Evolutionary conservation across 2,329 filamentous ascomycete genomes (phyloP).

Genomic region (Diaporthe sp.): DNA sequence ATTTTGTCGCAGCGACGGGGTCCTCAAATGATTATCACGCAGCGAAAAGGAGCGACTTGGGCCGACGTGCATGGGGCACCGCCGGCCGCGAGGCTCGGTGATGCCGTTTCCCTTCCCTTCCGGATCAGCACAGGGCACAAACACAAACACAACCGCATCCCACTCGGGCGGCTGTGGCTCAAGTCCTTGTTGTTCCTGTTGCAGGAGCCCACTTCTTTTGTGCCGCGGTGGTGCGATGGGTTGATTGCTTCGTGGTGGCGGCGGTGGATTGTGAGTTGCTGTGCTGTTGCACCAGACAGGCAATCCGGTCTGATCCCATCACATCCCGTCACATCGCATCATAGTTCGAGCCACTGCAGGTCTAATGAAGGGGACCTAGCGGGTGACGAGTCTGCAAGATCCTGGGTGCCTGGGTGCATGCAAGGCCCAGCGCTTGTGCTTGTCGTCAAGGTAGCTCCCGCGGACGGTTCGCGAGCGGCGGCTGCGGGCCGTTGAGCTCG

Average conservation of each 20-base stretch:
- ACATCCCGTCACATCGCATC: conserved; percentile 26
- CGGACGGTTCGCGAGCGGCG: conserved; percentile 16
- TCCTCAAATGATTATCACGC: conserved; percentile 34
- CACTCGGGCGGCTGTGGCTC: conserved; percentile 13
- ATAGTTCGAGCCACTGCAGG: conserved; percentile 24
- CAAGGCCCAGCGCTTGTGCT: conserved; percentile 25
- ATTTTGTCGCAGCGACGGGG: conserved; percentile 32
- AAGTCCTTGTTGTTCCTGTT: not conserved
- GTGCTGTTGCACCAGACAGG: conserved; percentile 17
- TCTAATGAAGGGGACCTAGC: conserved; percentile 27
- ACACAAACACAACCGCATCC: conserved; percentile 14
- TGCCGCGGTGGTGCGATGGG: conserved; percentile 14
- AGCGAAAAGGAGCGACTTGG: conserved; percentile 34
- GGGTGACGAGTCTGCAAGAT: conserved; percentile 17
- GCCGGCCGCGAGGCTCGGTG: conserved; percentile 27
- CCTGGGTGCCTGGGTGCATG: not conserved
- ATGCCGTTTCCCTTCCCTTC: conserved; percentile 26
- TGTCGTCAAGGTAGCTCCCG: conserved; percentile 22
- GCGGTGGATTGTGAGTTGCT: not conserved
- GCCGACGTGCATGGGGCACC: conserved; percentile 21
- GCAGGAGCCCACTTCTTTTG: conserved; percentile 16
- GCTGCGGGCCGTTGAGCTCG: conserved; percentile 21
- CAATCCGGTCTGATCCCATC: conserved; percentile 19
- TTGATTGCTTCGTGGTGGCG: conserved; percentile 3
- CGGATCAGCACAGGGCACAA: conserved; percentile 30